Conservation (phyloP, 148 eudicot species). For the Selenicereus undatus region DNA sequence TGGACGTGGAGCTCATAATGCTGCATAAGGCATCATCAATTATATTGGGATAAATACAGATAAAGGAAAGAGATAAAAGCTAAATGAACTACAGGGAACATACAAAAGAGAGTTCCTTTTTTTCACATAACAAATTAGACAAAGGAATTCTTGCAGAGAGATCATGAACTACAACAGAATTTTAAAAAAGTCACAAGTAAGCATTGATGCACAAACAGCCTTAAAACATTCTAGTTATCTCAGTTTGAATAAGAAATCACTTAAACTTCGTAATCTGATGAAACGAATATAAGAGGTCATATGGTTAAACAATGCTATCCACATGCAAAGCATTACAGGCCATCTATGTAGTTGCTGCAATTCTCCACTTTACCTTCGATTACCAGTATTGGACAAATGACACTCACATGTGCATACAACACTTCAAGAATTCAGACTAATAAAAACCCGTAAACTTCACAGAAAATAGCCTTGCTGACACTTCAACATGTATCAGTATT, state of each 20-base stretch:
- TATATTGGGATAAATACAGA: background rate
- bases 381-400: background rate
- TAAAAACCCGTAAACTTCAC: background rate
- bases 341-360: too few species aligned
- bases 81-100: background rate
- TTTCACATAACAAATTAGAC: too few species aligned
- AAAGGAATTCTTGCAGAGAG: background rate
- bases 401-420: background rate
- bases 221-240: background rate
- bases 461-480: background rate
- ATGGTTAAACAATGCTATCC: too few species aligned
- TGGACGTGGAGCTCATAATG: background rate
- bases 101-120: too few species aligned
- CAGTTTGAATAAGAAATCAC: background rate
- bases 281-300: too few species aligned
- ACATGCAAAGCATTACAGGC: too few species aligned
- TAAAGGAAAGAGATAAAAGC: too few species aligned
- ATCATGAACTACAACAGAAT: background rate
- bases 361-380: background rate
- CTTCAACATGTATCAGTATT: background rate
- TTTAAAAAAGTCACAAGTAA: background rate
- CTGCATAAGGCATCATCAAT: background rate
- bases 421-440: too few species aligned
- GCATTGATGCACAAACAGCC: background rate
- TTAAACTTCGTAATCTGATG: too few species aligned